Base-by-base conservation (phyloP, 805 yeast species). In the Saccharomycopsis sp. region DNA sequence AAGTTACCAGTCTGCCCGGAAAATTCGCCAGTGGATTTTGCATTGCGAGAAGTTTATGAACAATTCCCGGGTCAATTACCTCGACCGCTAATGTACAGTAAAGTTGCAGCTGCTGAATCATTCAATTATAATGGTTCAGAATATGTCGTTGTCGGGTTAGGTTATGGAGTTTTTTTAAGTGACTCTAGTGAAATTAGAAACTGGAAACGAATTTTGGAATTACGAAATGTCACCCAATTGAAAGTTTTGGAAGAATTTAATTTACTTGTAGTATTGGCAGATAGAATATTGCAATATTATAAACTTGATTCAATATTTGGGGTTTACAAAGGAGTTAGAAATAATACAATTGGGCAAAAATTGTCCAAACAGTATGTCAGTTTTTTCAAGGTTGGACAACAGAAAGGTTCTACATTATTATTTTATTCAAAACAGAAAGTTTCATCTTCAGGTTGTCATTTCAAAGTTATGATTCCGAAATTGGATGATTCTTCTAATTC, bases 341-440 rank as follows among this genome's bases (percentile, higher is more conserved):
- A 57, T n/a, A 64, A 64, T 32, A 53, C 62, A 1, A 40, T 73
- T n/a, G 74, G 81, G 13, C 69, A 74, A 24, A 59, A 68, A 22
- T 53, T 77, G 9, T 65, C 77, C 11, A 67, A 71, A 51, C 76
- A 77, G 59, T 62, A 77, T 57, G 77, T 79, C 0, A 61, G 73
- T 1, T 79, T 73, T 51, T 88, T 85, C 62, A 74, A 72, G 39
- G 65, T 83, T 48, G 96, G 93, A 0, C 73, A 69, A 24, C 86
- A 88, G 57, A 71, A 78, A 47, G 78, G 76, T 59, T 68, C 76
- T 51, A 75, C 68, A 34, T 68, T 75, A 71, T 60, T 80, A 45
- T 75, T 71, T 55, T 74, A 70, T 59, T 75, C 78, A 61, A 76
- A 74, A 56, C 70, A 65, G 62, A 77, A 69, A 59, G 70, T 65